Evolutionary conservation across 768 basidiomycete species (phyloP).

Genomic region (Botryobasidium botryosum): DNA sequence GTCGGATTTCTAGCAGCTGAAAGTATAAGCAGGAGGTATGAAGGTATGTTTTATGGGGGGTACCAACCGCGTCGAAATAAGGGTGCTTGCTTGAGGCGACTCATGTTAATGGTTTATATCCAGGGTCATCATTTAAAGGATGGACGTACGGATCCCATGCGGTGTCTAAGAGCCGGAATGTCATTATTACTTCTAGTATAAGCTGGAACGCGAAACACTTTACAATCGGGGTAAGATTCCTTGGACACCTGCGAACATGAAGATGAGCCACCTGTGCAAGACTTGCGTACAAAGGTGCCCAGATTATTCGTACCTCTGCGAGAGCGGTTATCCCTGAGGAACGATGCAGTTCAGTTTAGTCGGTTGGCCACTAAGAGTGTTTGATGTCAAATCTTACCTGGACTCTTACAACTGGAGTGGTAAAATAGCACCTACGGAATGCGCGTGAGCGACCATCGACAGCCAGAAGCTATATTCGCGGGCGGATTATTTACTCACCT

Average conservation of each 20-base stretch:
- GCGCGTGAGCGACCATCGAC: not conserved
- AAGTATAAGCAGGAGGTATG: not conserved
- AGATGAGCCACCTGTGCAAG: not conserved
- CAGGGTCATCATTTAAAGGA: conserved; percentile 8
- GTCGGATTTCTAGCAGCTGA: conserved; percentile 48
- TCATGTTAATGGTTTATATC: conserved; percentile 1
- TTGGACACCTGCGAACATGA: conserved; percentile 45
- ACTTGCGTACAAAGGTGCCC: not conserved
- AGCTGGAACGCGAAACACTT: conserved; percentile 17
- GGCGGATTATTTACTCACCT: not conserved
- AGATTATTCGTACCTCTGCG: conserved; percentile 40
- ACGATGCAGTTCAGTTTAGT: not conserved
- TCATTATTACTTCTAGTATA: not conserved
- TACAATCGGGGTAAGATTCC: conserved; percentile 83
- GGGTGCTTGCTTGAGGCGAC: conserved; percentile 40
- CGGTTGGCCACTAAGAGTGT: not conserved
- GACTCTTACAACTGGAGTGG: conserved; percentile 60
- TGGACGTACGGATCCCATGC: conserved; percentile 68
- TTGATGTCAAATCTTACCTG: conserved; percentile 34
- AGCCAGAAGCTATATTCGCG: not conserved
- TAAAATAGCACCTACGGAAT: conserved; percentile 38
- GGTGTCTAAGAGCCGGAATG: conserved; percentile 38
- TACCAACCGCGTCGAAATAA: conserved; percentile 54
- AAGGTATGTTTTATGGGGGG: conserved; percentile 8
- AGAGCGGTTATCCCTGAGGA: conserved; percentile 63